Evolutionary conservation across 192 early-diverging fungal species (phyloP).

Genomic region (Umbelopsis sp.): DNA sequence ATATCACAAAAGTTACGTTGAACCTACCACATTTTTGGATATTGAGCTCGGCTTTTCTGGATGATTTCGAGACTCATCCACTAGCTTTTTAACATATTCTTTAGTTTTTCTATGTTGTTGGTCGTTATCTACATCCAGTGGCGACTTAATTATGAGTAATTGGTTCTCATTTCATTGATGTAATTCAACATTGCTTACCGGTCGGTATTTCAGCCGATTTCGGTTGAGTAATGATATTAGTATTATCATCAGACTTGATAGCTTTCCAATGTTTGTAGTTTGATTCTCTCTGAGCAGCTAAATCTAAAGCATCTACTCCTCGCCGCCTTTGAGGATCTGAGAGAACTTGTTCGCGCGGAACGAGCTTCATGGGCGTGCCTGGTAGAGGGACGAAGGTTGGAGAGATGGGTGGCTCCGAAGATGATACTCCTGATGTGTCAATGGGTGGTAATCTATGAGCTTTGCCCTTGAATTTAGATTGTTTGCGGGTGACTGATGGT

Average conservation of each 20-base stretch:
- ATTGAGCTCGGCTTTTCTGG: background rate
- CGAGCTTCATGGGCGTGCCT: background rate
- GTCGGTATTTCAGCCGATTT: background rate
- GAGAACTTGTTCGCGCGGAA: background rate
- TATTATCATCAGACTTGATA: background rate
- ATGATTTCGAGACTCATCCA: background rate
- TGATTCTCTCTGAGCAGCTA: background rate
- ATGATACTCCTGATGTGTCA: background rate
- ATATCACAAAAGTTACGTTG: background rate
- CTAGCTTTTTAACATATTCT: too few relatives aligned
- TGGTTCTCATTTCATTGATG: too few relatives aligned
- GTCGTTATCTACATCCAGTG: too few relatives aligned
- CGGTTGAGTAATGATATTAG: background rate
- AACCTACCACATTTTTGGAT: background rate
- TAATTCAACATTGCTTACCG: too few relatives aligned
- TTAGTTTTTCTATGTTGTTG: too few relatives aligned
- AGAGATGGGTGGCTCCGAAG: background rate
- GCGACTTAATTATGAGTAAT: too few relatives aligned
- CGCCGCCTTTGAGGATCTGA: conserved; percentile 1
- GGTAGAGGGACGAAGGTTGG: conserved; percentile 5
- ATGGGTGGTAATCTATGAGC: background rate
- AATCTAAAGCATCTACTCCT: conserved; percentile 2
- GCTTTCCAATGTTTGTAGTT: conserved; percentile 13
- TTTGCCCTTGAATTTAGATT: background rate
- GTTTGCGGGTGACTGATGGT: background rate